Conservation (phyloP, 331 rosid genomes). For the Cydonia oblonga region DNA sequence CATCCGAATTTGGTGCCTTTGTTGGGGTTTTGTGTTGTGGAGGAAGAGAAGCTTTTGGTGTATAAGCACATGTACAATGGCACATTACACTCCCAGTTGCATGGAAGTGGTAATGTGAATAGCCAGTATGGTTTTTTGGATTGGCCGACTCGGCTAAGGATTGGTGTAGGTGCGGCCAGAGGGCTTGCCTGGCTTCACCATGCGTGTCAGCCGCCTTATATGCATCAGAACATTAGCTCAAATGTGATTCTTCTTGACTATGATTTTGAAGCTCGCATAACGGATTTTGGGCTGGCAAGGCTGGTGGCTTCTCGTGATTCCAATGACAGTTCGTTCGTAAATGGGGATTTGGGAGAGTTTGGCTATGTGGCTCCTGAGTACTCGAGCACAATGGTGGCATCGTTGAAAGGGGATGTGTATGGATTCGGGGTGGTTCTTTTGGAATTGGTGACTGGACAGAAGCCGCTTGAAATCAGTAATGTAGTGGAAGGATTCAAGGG, state of each 20-base stretch:
- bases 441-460: constrained; percentile 46
- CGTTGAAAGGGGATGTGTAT: constrained; percentile 47
- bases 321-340: constrained; percentile 34
- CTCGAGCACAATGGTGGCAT: constrained; percentile 43
- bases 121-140: constrained; percentile 41
- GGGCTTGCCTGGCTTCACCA: constrained; percentile 68
- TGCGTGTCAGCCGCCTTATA: constrained; percentile 38
- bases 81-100: constrained; percentile 34
- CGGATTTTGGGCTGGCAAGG: constrained; percentile 42
- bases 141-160: constrained; percentile 45
- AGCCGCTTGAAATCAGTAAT: constrained; percentile 27
- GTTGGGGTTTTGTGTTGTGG: constrained; percentile 44
- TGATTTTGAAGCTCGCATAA: constrained; percentile 50
- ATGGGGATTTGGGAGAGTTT: constrained; percentile 47
- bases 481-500: constrained; percentile 42
- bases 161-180: constrained; percentile 46
- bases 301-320: constrained; percentile 36
- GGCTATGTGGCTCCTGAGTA: constrained; percentile 57
- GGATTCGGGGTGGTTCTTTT: constrained; percentile 48
- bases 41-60: constrained; percentile 51
- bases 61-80: constrained; percentile 57
- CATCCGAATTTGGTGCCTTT: constrained; percentile 55
- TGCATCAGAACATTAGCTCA: constrained; percentile 49
- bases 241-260: constrained; percentile 44
- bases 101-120: constrained; percentile 29